Conservation (phyloP, 352 stramenopile species). For the Globisporangium spinosum region DNA sequence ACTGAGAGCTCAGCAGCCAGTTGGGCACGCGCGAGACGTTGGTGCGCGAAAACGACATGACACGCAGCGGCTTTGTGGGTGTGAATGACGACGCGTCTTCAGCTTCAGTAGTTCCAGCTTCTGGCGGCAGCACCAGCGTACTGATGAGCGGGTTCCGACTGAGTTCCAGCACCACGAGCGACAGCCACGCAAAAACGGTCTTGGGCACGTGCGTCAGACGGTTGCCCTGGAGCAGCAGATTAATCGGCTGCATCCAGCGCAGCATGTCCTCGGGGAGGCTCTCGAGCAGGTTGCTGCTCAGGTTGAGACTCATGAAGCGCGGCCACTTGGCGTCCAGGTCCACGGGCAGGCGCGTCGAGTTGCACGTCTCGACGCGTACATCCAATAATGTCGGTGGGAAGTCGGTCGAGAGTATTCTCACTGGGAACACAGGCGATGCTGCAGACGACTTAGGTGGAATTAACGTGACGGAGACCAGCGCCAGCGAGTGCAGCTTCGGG, state of each 20-base stretch:
- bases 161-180: slow-evolving; percentile 2
- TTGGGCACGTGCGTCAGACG: slow-evolving; percentile 1
- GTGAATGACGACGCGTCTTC: not conserved
- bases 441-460: not conserved
- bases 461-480: not conserved
- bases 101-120: not conserved
- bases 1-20: not conserved
- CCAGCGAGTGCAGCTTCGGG: slow-evolving; percentile 1
- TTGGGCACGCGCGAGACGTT: not conserved
- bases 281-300: slow-evolving; percentile 5
- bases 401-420: not conserved
- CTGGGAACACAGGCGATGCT: not conserved
- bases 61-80: not conserved
- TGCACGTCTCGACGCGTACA: not conserved
- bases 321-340: slow-evolving; percentile 8
- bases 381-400: slow-evolving; percentile 1
- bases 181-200: not conserved
- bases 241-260: not conserved
- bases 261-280: not conserved
- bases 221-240: slow-evolving; percentile 6
- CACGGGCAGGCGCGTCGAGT: slow-evolving; percentile 2
- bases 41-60: slow-evolving; percentile 1
- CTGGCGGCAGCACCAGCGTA: not conserved
- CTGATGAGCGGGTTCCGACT: not conserved
- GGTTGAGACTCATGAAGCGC: not conserved